A percentile compares a stretch with the other conserved stretches of the same genome.
Conservation (phyloP, 495 filamentous ascomycete genomes). For the Cercophora scortea region DNA sequence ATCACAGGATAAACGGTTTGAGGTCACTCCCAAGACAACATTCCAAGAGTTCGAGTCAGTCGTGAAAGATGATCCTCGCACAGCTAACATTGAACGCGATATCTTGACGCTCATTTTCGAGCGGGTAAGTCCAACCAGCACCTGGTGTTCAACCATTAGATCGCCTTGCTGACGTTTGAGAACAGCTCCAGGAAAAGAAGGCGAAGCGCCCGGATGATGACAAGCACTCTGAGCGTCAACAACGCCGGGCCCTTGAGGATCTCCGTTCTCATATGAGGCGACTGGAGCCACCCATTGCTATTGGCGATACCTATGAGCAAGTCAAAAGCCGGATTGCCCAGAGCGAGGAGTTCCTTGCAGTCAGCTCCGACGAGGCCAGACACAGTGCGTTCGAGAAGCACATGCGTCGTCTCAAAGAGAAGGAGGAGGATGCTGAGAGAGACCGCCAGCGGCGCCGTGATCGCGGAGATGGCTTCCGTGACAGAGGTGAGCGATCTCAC, state of each 20-base stretch:
- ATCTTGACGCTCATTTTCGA: constrained; percentile 73
- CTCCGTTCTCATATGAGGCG: constrained; percentile 85
- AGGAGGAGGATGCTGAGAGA: constrained; percentile 75
- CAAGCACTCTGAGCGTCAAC: constrained; percentile 71
- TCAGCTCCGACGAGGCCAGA: constrained; percentile 75
- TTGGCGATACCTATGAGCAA: constrained; percentile 78
- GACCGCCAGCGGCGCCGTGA: constrained; percentile 61
- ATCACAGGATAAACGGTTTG: constrained; percentile 78
- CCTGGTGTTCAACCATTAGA: too few relatives aligned
- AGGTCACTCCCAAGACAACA: constrained; percentile 77
- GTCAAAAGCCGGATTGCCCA: constrained; percentile 70
- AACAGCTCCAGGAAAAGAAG: constrained; percentile 65
- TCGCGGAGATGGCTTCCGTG: constrained; percentile 45
- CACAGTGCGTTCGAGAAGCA: constrained; percentile 86
- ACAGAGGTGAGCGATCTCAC: constrained; percentile 54
- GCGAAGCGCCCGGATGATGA: constrained; percentile 71
- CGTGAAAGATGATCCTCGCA: constrained; percentile 75
- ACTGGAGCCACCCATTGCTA: constrained; percentile 74
- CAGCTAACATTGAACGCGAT: constrained; percentile 72
- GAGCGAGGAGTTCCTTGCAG: constrained; percentile 70
- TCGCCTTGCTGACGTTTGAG: constrained; percentile 12
- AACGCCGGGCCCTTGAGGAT: constrained; percentile 76
- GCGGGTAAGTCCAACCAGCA: constrained; percentile 32
- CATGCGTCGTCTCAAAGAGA: constrained; percentile 80
- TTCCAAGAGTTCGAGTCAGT: constrained; percentile 77